These are phyloP conservation scores for Penicillium sumatraense DNA, from an alignment of 2,329 filamentous ascomycete genomes.

Conservation along the genomic window DNA sequence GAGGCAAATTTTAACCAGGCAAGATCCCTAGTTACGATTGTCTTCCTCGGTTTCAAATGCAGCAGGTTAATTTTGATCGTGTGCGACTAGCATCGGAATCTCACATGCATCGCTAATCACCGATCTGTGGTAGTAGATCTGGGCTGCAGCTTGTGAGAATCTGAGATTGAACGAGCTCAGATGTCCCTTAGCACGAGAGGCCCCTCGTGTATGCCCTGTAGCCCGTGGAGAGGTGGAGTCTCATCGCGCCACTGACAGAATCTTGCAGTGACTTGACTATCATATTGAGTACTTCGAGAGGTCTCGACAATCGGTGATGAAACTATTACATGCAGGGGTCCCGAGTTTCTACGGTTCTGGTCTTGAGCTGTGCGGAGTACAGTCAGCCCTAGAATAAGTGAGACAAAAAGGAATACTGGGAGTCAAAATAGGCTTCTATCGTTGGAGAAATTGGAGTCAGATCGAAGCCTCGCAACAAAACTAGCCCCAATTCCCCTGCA, in stretches of 20 bases:
- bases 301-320: neutral
- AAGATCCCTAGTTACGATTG: neutral
- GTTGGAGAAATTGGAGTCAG: neutral
- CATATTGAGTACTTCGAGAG: too few species aligned
- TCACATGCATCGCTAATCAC: neutral
- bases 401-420: neutral
- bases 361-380: conserved; percentile 7
- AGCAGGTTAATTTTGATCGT: neutral
- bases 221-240: neutral
- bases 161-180: neutral
- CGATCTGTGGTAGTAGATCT: neutral
- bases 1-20: neutral
- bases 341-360: neutral
- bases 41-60: neutral
- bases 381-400: conserved; percentile 12
- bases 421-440: neutral
- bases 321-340: conserved; percentile 1
- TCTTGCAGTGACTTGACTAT: neutral
- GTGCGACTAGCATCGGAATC: neutral
- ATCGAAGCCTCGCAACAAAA: neutral
- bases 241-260: conserved; percentile 1
- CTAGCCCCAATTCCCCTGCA: neutral
- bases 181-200: neutral
- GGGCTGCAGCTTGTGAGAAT: neutral
- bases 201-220: neutral